A percentile compares a stretch with the other conserved stretches of the same genome.
Evolutionary conservation across 768 basidiomycete species (phyloP).

Genomic region (Rhizopogon vinicolor): DNA sequence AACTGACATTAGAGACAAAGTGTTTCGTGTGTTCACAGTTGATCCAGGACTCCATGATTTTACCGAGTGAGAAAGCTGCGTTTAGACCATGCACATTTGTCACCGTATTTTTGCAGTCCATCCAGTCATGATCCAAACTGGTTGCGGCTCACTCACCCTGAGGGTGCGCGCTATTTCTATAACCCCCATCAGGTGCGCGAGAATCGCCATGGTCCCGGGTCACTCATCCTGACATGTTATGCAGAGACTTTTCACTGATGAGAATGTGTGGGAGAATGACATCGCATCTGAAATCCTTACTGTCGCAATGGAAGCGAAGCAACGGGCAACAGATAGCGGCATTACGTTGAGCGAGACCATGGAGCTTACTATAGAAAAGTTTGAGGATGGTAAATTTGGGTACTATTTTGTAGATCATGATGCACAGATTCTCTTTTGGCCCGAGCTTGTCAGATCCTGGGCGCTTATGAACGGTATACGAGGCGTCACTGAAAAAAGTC

Average conservation of each 20-base stretch:
- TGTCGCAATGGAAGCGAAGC: neutral
- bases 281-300: neutral
- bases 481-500: constrained; percentile 4
- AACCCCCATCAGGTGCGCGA: constrained; percentile 33
- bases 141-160: constrained; percentile 36
- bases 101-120: neutral
- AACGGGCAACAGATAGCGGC: neutral
- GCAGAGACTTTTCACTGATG: constrained; percentile 39
- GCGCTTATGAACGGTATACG: constrained; percentile 30
- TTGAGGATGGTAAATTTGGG: constrained; percentile 2
- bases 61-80: neutral
- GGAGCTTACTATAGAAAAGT: neutral
- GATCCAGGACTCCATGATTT: neutral
- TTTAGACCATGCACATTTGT: neutral
- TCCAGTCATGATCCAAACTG: neutral
- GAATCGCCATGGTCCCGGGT: neutral
- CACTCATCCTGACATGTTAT: neutral
- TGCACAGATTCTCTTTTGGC: constrained; percentile 38
- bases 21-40: neutral
- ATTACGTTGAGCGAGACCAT: neutral
- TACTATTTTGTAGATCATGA: constrained; percentile 47
- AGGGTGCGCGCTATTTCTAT: constrained; percentile 52
- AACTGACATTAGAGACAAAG: neutral
- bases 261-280: neutral
- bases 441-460: constrained; percentile 32